Base-by-base conservation (phyloP, 2,329 filamentous ascomycete genomes). In the Hypoxylon sp. region DNA sequence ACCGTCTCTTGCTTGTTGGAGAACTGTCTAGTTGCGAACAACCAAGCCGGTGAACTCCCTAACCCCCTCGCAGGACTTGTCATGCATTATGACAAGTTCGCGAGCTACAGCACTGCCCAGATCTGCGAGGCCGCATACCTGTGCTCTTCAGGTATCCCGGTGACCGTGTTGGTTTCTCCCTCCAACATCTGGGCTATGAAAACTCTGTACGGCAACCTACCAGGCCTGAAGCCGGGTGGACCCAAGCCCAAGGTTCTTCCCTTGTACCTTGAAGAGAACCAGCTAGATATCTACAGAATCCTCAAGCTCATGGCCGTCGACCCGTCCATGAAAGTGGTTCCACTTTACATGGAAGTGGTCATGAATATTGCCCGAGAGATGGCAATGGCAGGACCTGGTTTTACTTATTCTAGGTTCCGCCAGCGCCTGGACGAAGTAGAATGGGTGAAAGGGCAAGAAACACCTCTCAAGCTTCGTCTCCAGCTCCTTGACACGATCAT, bases 61-160 rank as follows among this genome's bases (percentile, higher is more conserved):
- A 64, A 69, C 2, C 78, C 78, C 0, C 66, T 83, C 0, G 72
- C 78, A 0, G 78, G 75, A 0, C 59, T 84, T 3, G 75, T 81
- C 0, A 78, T 82, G 50, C 78, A 81, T 56, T 84, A 78, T 56
- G 78, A 78, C 46, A 73, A 71, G 5, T 74, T 73, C 46, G 74
- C 70, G 1, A 62, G 29, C 25, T 20, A 51, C 7, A 56, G 2
- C 7, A 46, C 57, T 0, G 41, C 55, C 5, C 55, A 63, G 49
- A 7, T 59, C 1, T 82, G 80, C 43, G 81, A 86, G 60, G 78
- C 77, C 0, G 78, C 80, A 0, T 79, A 78, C 49, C 68, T 85
- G 0, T 76, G 74, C 46, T 77, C 77, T 1, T 58, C 68, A 0
- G 71, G 70, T 0, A 73, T 81, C 29, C 70, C 72, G 0, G 76